Base-by-base conservation (phyloP, 257 asterid genomes). In the Penstemon barbatus region DNA sequence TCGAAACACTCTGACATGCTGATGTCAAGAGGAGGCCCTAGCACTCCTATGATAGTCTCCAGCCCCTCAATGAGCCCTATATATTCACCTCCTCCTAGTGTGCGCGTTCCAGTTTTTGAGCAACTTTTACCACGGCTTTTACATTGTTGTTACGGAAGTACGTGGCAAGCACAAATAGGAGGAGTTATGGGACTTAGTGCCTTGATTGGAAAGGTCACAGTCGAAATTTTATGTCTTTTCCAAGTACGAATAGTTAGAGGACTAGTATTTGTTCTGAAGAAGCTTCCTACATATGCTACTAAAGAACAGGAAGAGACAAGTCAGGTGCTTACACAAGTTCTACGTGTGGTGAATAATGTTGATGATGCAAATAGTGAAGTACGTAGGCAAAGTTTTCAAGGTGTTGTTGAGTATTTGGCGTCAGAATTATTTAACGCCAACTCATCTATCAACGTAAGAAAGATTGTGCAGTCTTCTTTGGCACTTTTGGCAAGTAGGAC, bases 31-130 rank as follows among this genome's bases (percentile, higher is more conserved):
- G 99, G 96, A 50, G 96, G 97, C 66, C 97, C 99, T 55, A 82
- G 91, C 72, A 89, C 99, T 56, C 98, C 99, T 66, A 89, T 94
- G 97, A 84, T 79, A 68, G 99, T 91, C 71, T 89, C 99, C 79
- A 94, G 99, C 78, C 99, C 99, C 72, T 91, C 99, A 65, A 87
- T 91, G 96, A 94, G 93, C 87, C 99, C 96, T 53, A 92, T 89
- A 52, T 91, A 94, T 86, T 87, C 97, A 75, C 97, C 99, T 70
- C 99, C 96, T 71, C 99, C 98, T 13, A 89, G 91, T 69, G 93
- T 91, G 36, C 92, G 97, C 70, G 86, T 94, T 75, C 93, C 92
- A 62, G 89, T 95, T 74, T 94, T 94, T 84, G 99, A 94, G 79
- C 99, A 91, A 77, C 96, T 94, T 83, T 73, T 94, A 70, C 99